These are phyloP conservation scores for Styphnolobium japonicum DNA, from an alignment of 306 rosid species.

Conservation along the genomic window DNA sequence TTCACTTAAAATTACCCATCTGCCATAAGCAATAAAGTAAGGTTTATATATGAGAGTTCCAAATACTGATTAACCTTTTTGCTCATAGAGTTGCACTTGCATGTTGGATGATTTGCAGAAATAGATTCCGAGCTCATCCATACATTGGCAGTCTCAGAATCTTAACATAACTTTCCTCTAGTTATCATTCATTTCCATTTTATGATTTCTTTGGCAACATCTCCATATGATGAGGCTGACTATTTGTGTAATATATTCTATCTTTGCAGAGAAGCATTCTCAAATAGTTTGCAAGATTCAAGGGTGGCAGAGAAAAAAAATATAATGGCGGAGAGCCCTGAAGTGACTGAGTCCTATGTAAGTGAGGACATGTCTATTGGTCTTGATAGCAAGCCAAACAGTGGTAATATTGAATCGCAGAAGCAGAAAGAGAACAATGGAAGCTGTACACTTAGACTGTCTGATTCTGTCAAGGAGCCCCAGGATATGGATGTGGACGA, in stretches of 20 bases:
- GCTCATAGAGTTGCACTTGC: not conserved
- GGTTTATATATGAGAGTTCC: conserved; percentile 14
- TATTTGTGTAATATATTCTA: conserved; percentile 12
- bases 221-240: not conserved
- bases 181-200: conserved; percentile 4
- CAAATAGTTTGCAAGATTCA: conserved; percentile 35
- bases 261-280: conserved; percentile 37
- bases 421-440: conserved; percentile 31
- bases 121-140: conserved; percentile 1
- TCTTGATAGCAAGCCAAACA: conserved; percentile 11
- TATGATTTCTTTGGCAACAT: not conserved
- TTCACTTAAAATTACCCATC: not conserved
- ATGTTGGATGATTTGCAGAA: conserved; percentile 22
- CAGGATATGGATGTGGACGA: conserved; percentile 25
- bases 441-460: not conserved
- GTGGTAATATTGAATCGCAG: conserved; percentile 1
- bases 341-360: conserved; percentile 21
- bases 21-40: conserved; percentile 1
- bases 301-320: conserved; percentile 27
- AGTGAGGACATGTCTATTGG: conserved; percentile 22
- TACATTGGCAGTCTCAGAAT: not conserved
- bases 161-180: not conserved
- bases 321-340: conserved; percentile 29
- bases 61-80: conserved; percentile 2
- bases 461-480: conserved; percentile 25